A percentile compares a stretch with the other conserved stretches of the same genome.
These are phyloP conservation scores for Exophiala bonariae DNA, from an alignment of 2,329 filamentous ascomycete genomes.

Conservation along the genomic window DNA sequence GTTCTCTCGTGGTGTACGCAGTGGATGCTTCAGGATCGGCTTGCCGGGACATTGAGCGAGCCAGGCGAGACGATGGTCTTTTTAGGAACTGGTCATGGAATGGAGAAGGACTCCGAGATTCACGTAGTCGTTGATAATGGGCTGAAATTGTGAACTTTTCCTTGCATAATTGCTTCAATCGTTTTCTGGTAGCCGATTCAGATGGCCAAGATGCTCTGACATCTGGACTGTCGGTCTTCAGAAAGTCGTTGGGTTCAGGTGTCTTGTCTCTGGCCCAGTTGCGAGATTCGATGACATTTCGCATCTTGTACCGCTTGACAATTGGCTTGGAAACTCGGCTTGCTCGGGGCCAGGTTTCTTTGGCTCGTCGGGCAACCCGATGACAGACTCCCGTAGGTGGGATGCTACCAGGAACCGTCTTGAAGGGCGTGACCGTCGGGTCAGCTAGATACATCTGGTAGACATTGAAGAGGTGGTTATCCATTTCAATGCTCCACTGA, in stretches of 20 bases:
- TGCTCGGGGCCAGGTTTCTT: slow-evolving; percentile 56
- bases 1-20: slow-evolving; percentile 44
- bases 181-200: slow-evolving; percentile 58
- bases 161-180: slow-evolving; percentile 61
- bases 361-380: slow-evolving; percentile 62
- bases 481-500: slow-evolving; percentile 63
- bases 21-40: slow-evolving; percentile 27
- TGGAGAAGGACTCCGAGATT: slow-evolving; percentile 61
- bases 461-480: slow-evolving; percentile 65
- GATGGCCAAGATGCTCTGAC: slow-evolving; percentile 53
- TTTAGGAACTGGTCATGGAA: slow-evolving; percentile 42
- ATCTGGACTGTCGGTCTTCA: slow-evolving; percentile 23
- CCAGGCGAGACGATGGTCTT: slow-evolving; percentile 28
- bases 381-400: slow-evolving; percentile 66
- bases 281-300: slow-evolving; percentile 26
- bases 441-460: slow-evolving; percentile 67
- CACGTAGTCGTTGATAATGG: slow-evolving; percentile 64
- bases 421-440: slow-evolving; percentile 66
- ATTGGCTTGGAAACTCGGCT: slow-evolving; percentile 31
- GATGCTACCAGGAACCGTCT: slow-evolving; percentile 63
- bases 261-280: slow-evolving; percentile 21
- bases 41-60: slow-evolving; percentile 23
- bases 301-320: slow-evolving; percentile 26
- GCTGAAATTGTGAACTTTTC: slow-evolving; percentile 62
- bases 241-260: slow-evolving; percentile 27